Conservation (phyloP, 2,329 filamentous ascomycete species). For the Aspergillus clavatus region DNA sequence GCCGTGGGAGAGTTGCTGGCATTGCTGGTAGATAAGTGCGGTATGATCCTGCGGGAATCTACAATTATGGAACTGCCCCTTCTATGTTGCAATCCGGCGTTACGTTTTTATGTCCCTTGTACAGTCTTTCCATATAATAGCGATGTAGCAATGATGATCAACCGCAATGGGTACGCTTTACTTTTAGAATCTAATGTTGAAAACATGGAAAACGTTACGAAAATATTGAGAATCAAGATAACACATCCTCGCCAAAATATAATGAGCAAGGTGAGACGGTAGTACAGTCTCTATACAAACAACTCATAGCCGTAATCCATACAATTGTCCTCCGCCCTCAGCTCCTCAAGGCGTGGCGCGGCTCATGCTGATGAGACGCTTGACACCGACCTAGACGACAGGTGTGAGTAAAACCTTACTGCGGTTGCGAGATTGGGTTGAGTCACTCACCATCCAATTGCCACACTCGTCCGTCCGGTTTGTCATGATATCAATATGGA, state of each 20-base stretch:
- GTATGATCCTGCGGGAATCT: no score
- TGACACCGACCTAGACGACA: conserved; percentile 61
- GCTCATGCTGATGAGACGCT: conserved; percentile 74
- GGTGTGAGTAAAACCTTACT: background rate
- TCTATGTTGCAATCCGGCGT: no score
- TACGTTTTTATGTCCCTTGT: background rate
- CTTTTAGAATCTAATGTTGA: background rate
- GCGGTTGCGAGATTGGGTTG: no score
- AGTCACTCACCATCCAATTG: conserved; percentile 77
- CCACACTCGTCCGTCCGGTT: conserved; percentile 76
- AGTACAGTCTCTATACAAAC: conserved; percentile 8
- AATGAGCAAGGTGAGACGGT: background rate
- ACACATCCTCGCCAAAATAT: conserved; percentile 3
- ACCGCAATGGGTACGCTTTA: background rate
- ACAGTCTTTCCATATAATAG: no score
- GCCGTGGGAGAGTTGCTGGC: conserved; percentile 24
- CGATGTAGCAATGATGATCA: no score
- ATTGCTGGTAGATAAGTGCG: background rate
- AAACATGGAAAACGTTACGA: conserved; percentile 8
- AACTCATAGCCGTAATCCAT: conserved; percentile 8
- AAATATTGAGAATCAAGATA: conserved; percentile 12
- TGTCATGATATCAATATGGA: conserved; percentile 71
- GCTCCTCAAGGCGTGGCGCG: conserved; percentile 61
- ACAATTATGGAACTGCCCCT: no score
- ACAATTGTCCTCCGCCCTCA: background rate